Conservation (phyloP, 305 asterid genomes). For the Stenogyne calaminthoides region DNA sequence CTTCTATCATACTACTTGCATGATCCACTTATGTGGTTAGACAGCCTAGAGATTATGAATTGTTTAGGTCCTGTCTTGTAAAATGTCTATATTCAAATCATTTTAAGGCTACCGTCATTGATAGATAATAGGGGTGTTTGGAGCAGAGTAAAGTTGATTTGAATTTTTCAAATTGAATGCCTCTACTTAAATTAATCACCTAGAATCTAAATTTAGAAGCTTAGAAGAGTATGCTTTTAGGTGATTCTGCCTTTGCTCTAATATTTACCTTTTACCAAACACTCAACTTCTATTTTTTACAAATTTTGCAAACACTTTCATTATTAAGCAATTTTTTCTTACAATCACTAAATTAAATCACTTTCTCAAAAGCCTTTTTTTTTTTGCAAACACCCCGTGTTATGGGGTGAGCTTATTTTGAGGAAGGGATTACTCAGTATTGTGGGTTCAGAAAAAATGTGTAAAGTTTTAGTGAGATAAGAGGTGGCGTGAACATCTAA, state of each 20-base stretch:
- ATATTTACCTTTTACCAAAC: neutral
- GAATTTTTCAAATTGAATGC: neutral
- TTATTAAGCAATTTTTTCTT: neutral
- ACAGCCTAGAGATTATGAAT: constrained; percentile 3
- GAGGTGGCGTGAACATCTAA: constrained; percentile 17
- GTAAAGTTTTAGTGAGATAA: constrained; percentile 16
- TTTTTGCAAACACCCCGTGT: no score
- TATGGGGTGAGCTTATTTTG: constrained; percentile 21
- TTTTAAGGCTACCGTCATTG: constrained; percentile 6
- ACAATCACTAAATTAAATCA: neutral
- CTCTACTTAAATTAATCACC: neutral
- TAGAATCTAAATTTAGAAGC: neutral
- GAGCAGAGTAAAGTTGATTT: neutral
- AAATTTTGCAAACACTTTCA: neutral
- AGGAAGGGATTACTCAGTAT: constrained; percentile 8
- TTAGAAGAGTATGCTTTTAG: neutral
- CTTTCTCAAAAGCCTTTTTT: neutral
- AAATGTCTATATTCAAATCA: neutral
- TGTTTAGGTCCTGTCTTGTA: neutral
- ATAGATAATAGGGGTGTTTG: neutral
- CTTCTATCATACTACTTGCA: constrained; percentile 13
- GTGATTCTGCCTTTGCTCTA: neutral
- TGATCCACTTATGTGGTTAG: constrained; percentile 21
- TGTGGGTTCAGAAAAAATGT: neutral
- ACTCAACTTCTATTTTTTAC: neutral